These are phyloP conservation scores for Septoria petroselini DNA, from an alignment of 2,329 filamentous ascomycete genomes.

Conservation along the genomic window DNA sequence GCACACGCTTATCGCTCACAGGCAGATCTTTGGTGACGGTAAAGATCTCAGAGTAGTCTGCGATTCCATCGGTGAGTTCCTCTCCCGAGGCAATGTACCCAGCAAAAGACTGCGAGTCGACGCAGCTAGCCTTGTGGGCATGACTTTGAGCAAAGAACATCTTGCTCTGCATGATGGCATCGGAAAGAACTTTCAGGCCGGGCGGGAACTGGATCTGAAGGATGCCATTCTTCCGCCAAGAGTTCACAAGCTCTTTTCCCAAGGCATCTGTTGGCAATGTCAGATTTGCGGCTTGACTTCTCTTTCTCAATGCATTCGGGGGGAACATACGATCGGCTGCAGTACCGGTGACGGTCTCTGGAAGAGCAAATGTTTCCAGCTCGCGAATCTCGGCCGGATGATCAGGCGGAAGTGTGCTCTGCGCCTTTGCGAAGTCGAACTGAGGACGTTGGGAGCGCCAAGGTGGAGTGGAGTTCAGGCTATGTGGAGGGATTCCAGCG, in stretches of 20 bases:
- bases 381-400: conserved; percentile 12
- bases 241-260: conserved; percentile 9
- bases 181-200: conserved; percentile 12
- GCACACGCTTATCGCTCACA: conserved; percentile 8
- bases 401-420: conserved; percentile 11
- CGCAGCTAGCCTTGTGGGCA: conserved; percentile 8
- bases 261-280: conserved; percentile 3
- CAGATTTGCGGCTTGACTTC: background rate
- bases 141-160: conserved; percentile 14
- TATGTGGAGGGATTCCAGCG: too few relatives aligned
- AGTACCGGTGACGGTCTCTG: conserved; percentile 14
- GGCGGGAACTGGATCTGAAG: conserved; percentile 12
- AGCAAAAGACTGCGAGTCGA: conserved; percentile 16
- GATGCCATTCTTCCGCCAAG: conserved; percentile 18
- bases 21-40: conserved; percentile 17
- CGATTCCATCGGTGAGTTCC: conserved; percentile 19
- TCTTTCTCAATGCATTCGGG: background rate
- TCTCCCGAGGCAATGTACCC: conserved; percentile 19
- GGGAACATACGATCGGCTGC: conserved; percentile 3
- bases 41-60: conserved; percentile 20
- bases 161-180: conserved; percentile 17
- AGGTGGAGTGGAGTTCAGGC: too few relatives aligned
- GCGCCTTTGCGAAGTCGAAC: conserved; percentile 2
- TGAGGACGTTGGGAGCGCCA: conserved; percentile 1
- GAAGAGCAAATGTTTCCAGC: conserved; percentile 14